phyloP scores from a whole-genome alignment of 805 yeast genomes.

The Zygotorulaspora chibaensis region DNA sequence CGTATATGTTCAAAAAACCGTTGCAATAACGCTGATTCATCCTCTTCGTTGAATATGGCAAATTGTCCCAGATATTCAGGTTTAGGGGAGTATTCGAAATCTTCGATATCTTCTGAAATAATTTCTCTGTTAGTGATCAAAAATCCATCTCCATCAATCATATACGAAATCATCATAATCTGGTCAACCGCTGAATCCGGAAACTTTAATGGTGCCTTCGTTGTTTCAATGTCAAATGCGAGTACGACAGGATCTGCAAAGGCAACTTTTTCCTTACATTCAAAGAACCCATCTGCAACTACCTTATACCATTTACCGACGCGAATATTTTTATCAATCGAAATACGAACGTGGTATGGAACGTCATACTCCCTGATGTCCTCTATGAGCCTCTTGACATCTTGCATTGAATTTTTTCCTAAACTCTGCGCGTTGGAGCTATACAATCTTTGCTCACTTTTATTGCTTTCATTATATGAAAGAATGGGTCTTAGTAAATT shows the following conservation, averaged over 20 bases:
- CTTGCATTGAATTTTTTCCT: conserved; percentile 40
- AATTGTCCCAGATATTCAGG: conserved; percentile 92
- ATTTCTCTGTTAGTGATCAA: conserved; percentile 92
- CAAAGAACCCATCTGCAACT: conserved; percentile 52
- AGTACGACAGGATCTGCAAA: conserved; percentile 96
- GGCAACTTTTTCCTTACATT: conserved; percentile 67
- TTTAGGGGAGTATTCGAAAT: conserved; percentile 95
- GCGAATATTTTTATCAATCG: conserved; percentile 82
- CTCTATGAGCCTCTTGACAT: conserved; percentile 56
- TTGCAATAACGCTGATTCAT: conserved; percentile 69
- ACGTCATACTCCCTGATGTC: conserved; percentile 94
- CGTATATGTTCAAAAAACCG: conserved; percentile 86
- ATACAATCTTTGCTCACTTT: conserved; percentile 64
- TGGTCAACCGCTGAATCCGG: conserved; percentile 90
- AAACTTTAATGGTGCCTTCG: conserved; percentile 91
- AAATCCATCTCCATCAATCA: conserved; percentile 97
- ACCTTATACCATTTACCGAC: conserved; percentile 97
- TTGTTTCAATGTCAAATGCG: conserved; percentile 97
- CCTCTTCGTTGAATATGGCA: conserved; percentile 82
- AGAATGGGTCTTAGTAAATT: conserved; percentile 65
- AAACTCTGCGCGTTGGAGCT: conserved; percentile 15
- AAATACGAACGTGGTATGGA: conserved; percentile 92
- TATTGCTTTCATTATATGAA: conserved; percentile 56
- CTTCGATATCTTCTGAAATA: conserved; percentile 90
- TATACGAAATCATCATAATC: conserved; percentile 98